These are phyloP conservation scores for Oryza meridionalis DNA, from an alignment of 176 grass and related monocot species.

Conservation along the genomic window DNA sequence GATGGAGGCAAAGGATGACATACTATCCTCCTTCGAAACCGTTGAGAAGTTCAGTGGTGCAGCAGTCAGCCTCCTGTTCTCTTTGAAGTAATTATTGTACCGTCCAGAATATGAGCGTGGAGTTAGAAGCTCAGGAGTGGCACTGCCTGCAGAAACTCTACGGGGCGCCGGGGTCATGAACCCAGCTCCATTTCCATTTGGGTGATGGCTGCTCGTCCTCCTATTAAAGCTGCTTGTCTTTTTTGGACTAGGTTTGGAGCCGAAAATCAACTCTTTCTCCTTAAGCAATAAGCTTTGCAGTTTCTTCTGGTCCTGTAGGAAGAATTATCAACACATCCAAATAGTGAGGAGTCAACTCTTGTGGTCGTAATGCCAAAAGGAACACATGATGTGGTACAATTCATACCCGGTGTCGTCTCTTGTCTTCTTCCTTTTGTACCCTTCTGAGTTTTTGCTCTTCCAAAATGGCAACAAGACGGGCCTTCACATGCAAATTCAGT, in stretches of 20 bases:
- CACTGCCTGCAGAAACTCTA: slow-evolving; percentile 61
- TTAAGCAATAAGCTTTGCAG: slow-evolving; percentile 75
- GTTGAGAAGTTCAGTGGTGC: slow-evolving; percentile 63
- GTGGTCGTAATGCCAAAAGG: background rate
- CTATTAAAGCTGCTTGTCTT: slow-evolving; percentile 62
- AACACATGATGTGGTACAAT: background rate
- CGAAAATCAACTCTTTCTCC: slow-evolving; percentile 84
- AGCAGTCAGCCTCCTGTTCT: slow-evolving; percentile 51
- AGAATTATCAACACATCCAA: slow-evolving; percentile 10
- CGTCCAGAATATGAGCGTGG: slow-evolving; percentile 76
- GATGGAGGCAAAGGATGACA: slow-evolving; percentile 86
- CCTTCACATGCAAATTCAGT: slow-evolving; percentile 54
- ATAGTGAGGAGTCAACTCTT: background rate
- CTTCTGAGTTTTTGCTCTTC: slow-evolving; percentile 94
- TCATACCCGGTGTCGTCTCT: slow-evolving; percentile 68
- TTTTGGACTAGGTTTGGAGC: slow-evolving; percentile 72
- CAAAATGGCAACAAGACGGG: slow-evolving; percentile 83
- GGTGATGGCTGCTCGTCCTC: slow-evolving; percentile 55
- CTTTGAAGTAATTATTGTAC: slow-evolving; percentile 75
- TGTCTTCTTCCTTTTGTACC: slow-evolving; percentile 85
- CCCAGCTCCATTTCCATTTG: slow-evolving; percentile 67
- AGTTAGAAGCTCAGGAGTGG: slow-evolving; percentile 82
- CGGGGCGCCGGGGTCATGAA: slow-evolving; percentile 79
- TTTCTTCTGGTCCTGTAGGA: slow-evolving; percentile 83
- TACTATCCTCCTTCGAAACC: slow-evolving; percentile 70